Percentiles rank a stretch among this genome's conserved stretches.
phyloP scores from a whole-genome alignment of 345 rosid genomes.

The Toxicodendron radicans region DNA sequence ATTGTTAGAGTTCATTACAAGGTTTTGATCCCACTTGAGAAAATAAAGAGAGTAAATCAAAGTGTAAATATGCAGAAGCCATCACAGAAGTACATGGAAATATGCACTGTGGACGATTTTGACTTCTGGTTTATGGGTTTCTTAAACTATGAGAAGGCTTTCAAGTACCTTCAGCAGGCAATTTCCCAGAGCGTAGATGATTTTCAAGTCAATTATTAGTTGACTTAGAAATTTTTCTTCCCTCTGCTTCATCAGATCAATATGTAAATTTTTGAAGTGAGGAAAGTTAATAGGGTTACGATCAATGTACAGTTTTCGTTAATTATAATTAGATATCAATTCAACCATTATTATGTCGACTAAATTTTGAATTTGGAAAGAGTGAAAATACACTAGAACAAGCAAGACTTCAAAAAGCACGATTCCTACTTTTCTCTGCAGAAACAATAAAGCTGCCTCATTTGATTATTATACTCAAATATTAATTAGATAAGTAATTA shows the following conservation, averaged over 20 bases:
- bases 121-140: conserved; percentile 98
- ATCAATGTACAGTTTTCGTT: not conserved
- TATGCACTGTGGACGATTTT: conserved; percentile 61
- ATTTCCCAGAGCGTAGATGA: conserved; percentile 22
- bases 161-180: conserved; percentile 55
- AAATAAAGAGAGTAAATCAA: conserved; percentile 53
- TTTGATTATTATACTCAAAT: too few species aligned
- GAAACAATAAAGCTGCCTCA: too few species aligned
- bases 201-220: not conserved
- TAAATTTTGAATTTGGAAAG: not conserved
- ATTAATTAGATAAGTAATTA: too few species aligned
- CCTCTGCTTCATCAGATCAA: not conserved
- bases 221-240: not conserved
- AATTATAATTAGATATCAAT: not conserved
- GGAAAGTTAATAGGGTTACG: not conserved
- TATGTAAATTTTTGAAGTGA: not conserved
- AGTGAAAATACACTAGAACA: not conserved
- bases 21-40: conserved; percentile 57
- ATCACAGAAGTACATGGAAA: conserved; percentile 66
- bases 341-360: not conserved
- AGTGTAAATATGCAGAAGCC: conserved; percentile 61
- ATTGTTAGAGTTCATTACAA: conserved; percentile 37
- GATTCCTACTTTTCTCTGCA: not conserved
- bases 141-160: conserved; percentile 65
- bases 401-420: not conserved